Evolutionary conservation across 2,329 filamentous ascomycete genomes (phyloP), one percentile per base, ranked within the genome.

Genomic region (Pseudopithomyces chartarum): DNA sequence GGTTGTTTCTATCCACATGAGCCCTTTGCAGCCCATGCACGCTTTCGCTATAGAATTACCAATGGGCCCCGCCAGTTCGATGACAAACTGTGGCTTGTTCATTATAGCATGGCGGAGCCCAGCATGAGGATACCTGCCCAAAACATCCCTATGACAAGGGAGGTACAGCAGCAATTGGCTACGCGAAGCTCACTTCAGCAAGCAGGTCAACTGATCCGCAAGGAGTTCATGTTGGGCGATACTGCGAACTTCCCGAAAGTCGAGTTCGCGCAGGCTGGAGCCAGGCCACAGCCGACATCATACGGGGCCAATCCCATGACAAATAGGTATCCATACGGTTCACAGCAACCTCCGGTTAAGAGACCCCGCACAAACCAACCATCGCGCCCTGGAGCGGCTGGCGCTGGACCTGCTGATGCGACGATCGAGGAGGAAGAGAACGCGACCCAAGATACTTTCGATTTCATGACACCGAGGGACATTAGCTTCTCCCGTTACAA

Each of bases 161-260:
- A 86, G 26, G 81, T 85, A 42, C 87, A 88, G 58, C 75, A 80
- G 46, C 82, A 84, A 15, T 81, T 92, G 73, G 82, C 84, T 56
- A 85, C 87, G 65, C 82, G 87, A n/a, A 78, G 79, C 48, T 83
- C 82, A 66, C 75, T 90, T 81, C 77, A 90, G 76, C 84, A 82
- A 53, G 90, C 91, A 62, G 94, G 92, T 6, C 90, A 93, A 67
- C 60, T 77, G 47, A 87, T 97, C 55, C 89, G 92, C 65, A 96
- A 97, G 71, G 92, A 97, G 68, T 98, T 98, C 72, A 96, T 97
- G 88, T 83, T 98, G 19, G 87, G 90, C 48, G 95, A 98, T 76
- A 87, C 91, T 39, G 84, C 87, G 62, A 96, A 92, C 78, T 98
- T 94, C 93, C 94, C 95, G 3, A 87, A 88, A 22, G 89, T 98